Conservation (phyloP, 2,329 filamentous ascomycete genomes). For the Xylaria sp. region DNA sequence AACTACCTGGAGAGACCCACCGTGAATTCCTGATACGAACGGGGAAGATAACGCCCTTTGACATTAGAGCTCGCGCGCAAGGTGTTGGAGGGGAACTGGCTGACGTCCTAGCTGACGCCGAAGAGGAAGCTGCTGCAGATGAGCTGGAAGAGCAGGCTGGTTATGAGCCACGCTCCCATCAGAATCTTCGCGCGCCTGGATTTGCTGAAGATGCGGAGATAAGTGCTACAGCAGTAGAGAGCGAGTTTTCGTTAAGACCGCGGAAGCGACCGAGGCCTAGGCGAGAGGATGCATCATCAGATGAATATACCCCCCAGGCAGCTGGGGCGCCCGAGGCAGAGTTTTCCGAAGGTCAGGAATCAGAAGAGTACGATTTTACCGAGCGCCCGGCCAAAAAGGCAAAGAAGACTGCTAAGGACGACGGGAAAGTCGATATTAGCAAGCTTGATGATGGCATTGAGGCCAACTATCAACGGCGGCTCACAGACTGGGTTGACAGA, state of each 20-base stretch:
- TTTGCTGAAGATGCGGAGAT: slow-evolving; percentile 67
- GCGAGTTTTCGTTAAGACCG: slow-evolving; percentile 68
- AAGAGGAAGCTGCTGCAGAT: slow-evolving; percentile 73
- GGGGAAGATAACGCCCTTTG: slow-evolving; percentile 97
- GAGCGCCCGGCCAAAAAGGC: slow-evolving; percentile 56
- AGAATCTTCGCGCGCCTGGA: slow-evolving; percentile 77
- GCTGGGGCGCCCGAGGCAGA: slow-evolving; percentile 47
- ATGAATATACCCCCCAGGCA: slow-evolving; percentile 58
- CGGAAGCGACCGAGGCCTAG: slow-evolving; percentile 65
- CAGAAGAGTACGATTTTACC: slow-evolving; percentile 54
- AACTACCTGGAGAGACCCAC: slow-evolving; percentile 81
- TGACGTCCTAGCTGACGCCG: slow-evolving; percentile 82
- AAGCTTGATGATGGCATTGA: slow-evolving; percentile 91
- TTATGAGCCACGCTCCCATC: slow-evolving; percentile 72
- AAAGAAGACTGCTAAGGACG: slow-evolving; percentile 54
- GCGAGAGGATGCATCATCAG: slow-evolving; percentile 53
- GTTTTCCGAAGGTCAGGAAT: slow-evolving; percentile 51
- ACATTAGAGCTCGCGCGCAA: slow-evolving; percentile 72
- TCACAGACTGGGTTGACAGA: slow-evolving; percentile 78
- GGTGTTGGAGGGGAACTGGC: slow-evolving; percentile 76
- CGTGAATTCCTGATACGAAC: slow-evolving; percentile 93
- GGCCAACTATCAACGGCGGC: slow-evolving; percentile 76
- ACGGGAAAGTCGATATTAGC: slow-evolving; percentile 61
- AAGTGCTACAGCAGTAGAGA: slow-evolving; percentile 53
- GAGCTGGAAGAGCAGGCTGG: slow-evolving; percentile 58